phyloP scores from a whole-genome alignment of 495 filamentous ascomycete species.

The Lasiosphaeria hispida region DNA sequence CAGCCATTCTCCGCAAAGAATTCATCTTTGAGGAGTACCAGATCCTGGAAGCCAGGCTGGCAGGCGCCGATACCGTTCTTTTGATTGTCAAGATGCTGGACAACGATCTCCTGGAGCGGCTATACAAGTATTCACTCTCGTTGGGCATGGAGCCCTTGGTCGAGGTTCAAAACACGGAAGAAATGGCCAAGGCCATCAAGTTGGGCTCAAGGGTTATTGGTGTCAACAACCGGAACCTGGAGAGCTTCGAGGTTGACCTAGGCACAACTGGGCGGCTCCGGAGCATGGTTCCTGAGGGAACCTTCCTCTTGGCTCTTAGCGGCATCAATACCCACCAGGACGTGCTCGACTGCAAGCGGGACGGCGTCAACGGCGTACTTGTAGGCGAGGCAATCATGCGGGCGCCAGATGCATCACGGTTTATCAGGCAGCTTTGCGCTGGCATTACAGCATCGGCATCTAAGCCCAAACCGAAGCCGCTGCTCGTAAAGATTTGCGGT shows the following conservation, averaged over 20 bases:
- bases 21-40: constrained; percentile 99
- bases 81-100: constrained; percentile 99
- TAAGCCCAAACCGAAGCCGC: constrained; percentile 30
- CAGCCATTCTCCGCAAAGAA: constrained; percentile 90
- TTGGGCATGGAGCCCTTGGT: constrained; percentile 98
- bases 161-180: constrained; percentile 90
- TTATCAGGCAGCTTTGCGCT: constrained; percentile 78
- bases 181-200: constrained; percentile 84
- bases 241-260: constrained; percentile 93
- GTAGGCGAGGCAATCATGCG: constrained; percentile 97
- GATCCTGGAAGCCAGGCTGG: constrained; percentile 89
- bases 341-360: constrained; percentile 80
- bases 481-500: constrained; percentile 94
- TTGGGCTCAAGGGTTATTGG: constrained; percentile 93
- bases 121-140: constrained; percentile 84
- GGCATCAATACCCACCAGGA: constrained; percentile 91
- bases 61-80: constrained; percentile 91
- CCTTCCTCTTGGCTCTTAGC: constrained; percentile 92
- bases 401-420: constrained; percentile 70
- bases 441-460: constrained; percentile 39
- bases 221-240: constrained; percentile 95
- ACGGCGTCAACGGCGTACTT: constrained; percentile 87
- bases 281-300: constrained; percentile 75
- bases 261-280: constrained; percentile 90
- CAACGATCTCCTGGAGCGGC: constrained; percentile 63